Base-by-base conservation (phyloP, 805 yeast genomes). In the Nadsonia fulvescens region DNA sequence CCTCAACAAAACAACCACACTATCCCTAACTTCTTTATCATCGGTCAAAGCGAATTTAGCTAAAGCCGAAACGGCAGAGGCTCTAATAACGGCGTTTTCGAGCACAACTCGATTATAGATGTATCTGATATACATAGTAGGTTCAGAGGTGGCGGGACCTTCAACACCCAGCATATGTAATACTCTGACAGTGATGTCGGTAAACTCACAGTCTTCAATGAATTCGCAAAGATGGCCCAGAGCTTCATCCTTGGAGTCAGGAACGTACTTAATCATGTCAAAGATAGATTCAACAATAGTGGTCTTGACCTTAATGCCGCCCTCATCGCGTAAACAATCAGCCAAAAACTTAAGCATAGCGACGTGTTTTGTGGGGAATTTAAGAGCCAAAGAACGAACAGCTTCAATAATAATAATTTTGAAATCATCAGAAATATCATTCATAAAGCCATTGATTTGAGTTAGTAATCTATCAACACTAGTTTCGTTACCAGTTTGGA, bases 201-300 rank as follows among this genome's bases (percentile, higher is more conserved):
- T 77, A 56, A 64, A 86, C 55, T 89, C 98, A 56, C 96, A 89
- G 59, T 89, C 98, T 54, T 89, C 98, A 42, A 89, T 89, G 46
- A 82, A 83, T 52, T 89, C 98, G 61, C 96, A 82, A 41, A 89
- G 62, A 49, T 74, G 74, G 54, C 77, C 81, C 43, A 89, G 59
- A 12, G 93, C 92, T 25, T 66, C 51, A 39, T 77, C 89, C 43
- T 78, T 68, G 8, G 91, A 79, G 36, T 61, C 70, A 12, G 93
- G 93, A 33, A 81, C 71, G 44, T 74, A 81, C 38, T 75, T 73
- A 40, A 89, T 78, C 51, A 89, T 63, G 49, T 86, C 96, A 39
- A 83, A 79, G 37, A 89, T 64, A 2, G 96, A 92, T 48, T 83
- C 95, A 21, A 89, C 77, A 38, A 86, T 78, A 23, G 79, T 64